Evolutionary conservation across 352 stramenopile species (phyloP).

Genomic region (Pythium monospermum): DNA sequence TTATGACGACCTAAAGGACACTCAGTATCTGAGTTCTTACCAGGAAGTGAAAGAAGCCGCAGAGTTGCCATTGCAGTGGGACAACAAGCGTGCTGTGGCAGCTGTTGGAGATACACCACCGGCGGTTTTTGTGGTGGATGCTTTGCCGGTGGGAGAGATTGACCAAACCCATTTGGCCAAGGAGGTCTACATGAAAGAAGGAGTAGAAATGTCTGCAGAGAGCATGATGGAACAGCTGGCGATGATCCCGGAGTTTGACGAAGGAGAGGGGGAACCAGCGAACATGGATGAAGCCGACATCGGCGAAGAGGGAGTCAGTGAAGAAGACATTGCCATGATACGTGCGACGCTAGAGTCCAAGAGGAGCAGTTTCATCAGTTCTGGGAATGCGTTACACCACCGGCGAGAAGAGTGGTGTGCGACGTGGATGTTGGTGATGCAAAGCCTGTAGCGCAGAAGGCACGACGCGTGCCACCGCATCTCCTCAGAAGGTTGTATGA

Average conservation of each 20-base stretch:
- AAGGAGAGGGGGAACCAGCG: slow-evolving; percentile 7
- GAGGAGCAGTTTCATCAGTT: neutral
- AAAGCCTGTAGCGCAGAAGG: slow-evolving; percentile 17
- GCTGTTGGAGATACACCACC: no score
- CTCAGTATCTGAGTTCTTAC: neutral
- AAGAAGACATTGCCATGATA: slow-evolving; percentile 16
- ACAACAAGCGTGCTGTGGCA: no score
- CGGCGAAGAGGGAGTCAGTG: neutral
- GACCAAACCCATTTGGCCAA: no score
- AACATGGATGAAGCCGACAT: slow-evolving; percentile 15
- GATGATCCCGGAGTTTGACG: slow-evolving; percentile 14
- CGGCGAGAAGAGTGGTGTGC: slow-evolving; percentile 1
- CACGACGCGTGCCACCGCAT: slow-evolving; percentile 12
- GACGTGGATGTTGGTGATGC: slow-evolving; percentile 1
- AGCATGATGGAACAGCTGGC: slow-evolving; percentile 14
- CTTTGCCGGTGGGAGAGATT: no score
- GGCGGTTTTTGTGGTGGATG: no score
- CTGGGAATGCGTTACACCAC: neutral
- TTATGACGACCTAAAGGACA: neutral
- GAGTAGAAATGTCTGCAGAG: slow-evolving; percentile 4
- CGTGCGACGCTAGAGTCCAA: slow-evolving; percentile 15
- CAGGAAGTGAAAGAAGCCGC: slow-evolving; percentile 1
- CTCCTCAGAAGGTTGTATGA: slow-evolving; percentile 20
- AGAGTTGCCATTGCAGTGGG: no score
- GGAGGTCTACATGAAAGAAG: slow-evolving; percentile 12